A percentile compares a stretch with the other conserved stretches of the same genome.
phyloP scores from a whole-genome alignment of 2,329 filamentous ascomycete genomes.

The Coniosporium tulheliwenetii region DNA sequence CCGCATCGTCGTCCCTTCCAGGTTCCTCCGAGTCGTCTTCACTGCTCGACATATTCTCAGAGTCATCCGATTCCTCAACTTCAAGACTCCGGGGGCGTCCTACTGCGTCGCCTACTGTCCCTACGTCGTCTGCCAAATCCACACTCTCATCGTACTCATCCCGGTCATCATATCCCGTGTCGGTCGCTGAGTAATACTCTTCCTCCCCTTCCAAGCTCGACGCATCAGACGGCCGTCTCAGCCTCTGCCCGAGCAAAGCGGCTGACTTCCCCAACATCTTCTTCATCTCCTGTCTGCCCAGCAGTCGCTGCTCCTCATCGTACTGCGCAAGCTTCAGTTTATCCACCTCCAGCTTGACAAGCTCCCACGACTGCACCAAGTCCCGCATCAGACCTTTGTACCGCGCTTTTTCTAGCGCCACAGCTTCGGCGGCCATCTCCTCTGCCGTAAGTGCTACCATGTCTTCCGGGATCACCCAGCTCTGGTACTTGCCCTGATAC shows the following conservation, averaged over 20 bases:
- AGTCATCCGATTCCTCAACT: background rate
- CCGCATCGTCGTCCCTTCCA: slow-evolving; percentile 39
- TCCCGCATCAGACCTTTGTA: slow-evolving; percentile 60
- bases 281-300: slow-evolving; percentile 49
- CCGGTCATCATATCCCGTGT: slow-evolving; percentile 5
- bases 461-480: too few species aligned
- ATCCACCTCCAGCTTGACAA: slow-evolving; percentile 42
- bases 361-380: slow-evolving; percentile 44
- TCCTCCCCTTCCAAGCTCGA: slow-evolving; percentile 22
- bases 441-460: too few species aligned
- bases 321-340: slow-evolving; percentile 38
- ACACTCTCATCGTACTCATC: slow-evolving; percentile 27
- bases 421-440: too few species aligned
- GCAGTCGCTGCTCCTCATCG: slow-evolving; percentile 43
- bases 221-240: slow-evolving; percentile 13
- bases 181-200: background rate
- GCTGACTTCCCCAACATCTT: slow-evolving; percentile 59
- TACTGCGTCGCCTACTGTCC: too few species aligned
- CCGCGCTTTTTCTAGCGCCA: slow-evolving; percentile 33
- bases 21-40: slow-evolving; percentile 36
- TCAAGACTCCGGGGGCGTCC: too few species aligned
- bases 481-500: too few species aligned
- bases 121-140: slow-evolving; percentile 6
- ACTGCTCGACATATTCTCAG: slow-evolving; percentile 27
- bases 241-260: slow-evolving; percentile 49